Conservation (phyloP, 192 early-diverging fungal genomes). For the Haplosporangium gracile region DNA sequence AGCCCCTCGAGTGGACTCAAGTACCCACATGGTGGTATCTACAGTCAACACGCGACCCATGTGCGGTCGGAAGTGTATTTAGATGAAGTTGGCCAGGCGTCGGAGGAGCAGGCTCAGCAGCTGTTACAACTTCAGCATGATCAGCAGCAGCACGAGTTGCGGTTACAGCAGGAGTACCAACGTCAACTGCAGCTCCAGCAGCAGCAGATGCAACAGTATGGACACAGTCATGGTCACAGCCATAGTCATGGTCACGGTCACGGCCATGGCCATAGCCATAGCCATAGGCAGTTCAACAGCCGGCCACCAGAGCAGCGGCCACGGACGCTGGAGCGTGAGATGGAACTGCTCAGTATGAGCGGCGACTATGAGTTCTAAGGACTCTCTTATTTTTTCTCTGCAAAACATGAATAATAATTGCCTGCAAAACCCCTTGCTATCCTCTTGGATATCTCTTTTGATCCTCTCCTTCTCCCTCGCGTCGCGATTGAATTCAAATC, state of each 20-base stretch:
- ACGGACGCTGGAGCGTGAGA: conserved; percentile 29
- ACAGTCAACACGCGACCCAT: conserved; percentile 14
- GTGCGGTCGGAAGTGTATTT: conserved; percentile 23
- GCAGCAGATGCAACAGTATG: conserved; percentile 14
- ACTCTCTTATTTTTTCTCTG: neutral
- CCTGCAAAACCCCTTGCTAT: no score
- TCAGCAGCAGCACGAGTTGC: conserved; percentile 35
- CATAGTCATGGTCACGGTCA: conserved; percentile 1
- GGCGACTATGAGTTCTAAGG: conserved; percentile 37
- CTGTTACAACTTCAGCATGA: conserved; percentile 24
- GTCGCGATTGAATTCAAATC: no score
- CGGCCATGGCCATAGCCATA: neutral
- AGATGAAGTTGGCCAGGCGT: conserved; percentile 10
- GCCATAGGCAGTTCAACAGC: neutral
- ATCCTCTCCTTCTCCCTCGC: neutral
- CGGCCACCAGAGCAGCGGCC: conserved; percentile 19
- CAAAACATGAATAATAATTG: neutral
- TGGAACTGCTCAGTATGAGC: conserved; percentile 48
- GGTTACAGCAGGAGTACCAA: conserved; percentile 30
- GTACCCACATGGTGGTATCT: conserved; percentile 15
- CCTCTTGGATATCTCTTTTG: neutral
- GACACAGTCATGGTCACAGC: neutral
- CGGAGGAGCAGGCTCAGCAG: conserved; percentile 33
- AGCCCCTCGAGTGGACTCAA: conserved; percentile 12
- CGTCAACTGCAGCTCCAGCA: conserved; percentile 26